phyloP scores from a whole-genome alignment of 495 filamentous ascomycete genomes.

The Cercophora newfieldiana region DNA sequence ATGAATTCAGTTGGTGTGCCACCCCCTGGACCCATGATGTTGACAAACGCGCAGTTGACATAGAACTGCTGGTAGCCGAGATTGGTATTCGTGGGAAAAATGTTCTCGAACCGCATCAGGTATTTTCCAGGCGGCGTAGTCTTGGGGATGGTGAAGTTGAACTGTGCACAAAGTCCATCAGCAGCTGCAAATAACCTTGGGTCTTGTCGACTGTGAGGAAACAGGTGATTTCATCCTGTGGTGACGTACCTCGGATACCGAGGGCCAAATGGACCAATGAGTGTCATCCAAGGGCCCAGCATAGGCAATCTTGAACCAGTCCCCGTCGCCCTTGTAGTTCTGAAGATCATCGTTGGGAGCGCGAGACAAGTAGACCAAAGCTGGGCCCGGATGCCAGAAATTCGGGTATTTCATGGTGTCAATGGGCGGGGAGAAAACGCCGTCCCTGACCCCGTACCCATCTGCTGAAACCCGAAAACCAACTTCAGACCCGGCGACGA shows the following conservation, averaged over 20 bases:
- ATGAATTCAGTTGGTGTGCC: conserved; percentile 17
- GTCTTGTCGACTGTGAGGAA: not conserved
- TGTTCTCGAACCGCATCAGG: conserved; percentile 47
- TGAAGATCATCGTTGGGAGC: conserved; percentile 22
- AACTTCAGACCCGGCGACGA: conserved; percentile 22
- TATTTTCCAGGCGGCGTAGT: conserved; percentile 45
- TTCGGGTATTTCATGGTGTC: not conserved
- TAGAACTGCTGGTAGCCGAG: conserved; percentile 21
- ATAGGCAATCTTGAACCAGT: conserved; percentile 35
- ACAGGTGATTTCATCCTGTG: not conserved
- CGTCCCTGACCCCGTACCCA: conserved; percentile 6
- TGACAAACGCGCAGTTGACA: conserved; percentile 25
- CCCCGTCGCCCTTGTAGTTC: conserved; percentile 27
- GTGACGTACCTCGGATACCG: conserved; percentile 5
- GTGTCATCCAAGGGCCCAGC: conserved; percentile 15
- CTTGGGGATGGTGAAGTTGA: conserved; percentile 40
- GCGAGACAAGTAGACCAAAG: conserved; percentile 25
- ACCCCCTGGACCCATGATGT: conserved; percentile 18
- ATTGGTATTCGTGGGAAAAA: conserved; percentile 29
- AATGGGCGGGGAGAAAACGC: not conserved
- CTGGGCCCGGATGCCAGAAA: conserved; percentile 22
- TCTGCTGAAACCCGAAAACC: conserved; percentile 22
- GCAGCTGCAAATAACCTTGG: not conserved
- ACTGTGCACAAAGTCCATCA: not conserved
- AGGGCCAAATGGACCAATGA: conserved; percentile 13